Percentiles rank a stretch among this genome's conserved stretches.
Conservation (phyloP, 805 yeast species). For the Candida chauliodis region DNA sequence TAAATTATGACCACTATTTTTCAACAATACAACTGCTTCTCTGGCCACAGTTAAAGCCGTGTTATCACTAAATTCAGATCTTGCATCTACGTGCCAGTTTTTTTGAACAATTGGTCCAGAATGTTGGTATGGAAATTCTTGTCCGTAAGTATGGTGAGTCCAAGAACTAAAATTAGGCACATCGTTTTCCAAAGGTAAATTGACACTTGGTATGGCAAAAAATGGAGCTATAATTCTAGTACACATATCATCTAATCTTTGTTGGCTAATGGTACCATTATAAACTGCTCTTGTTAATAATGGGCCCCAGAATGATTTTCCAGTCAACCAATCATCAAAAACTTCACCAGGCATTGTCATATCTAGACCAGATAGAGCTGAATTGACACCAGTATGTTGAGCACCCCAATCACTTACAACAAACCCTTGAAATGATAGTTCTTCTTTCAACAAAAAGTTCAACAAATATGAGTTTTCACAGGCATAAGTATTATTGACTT, state of each 20-base stretch:
- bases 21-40: conserved; percentile 55
- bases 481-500: conserved; percentile 53
- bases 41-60: conserved; percentile 52
- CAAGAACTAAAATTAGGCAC: conserved; percentile 56
- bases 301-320: conserved; percentile 57
- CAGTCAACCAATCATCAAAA: conserved; percentile 50
- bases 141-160: conserved; percentile 55
- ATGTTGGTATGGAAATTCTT: conserved; percentile 49
- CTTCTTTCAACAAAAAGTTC: conserved; percentile 55
- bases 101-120: conserved; percentile 51
- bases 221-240: conserved; percentile 56
- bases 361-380: conserved; percentile 58
- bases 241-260: conserved; percentile 60
- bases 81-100: conserved; percentile 54
- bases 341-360: conserved; percentile 64
- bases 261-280: conserved; percentile 52
- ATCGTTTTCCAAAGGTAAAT: conserved; percentile 38
- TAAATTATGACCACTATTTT: conserved; percentile 47
- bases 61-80: conserved; percentile 44
- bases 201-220: conserved; percentile 39
- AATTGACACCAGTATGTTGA: conserved; percentile 53
- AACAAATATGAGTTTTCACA: conserved; percentile 57
- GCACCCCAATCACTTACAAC: conserved; percentile 71
- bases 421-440: conserved; percentile 64
- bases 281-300: conserved; percentile 51